Evolutionary conservation across 1,284 basidiomycete species (phyloP).

Genomic region (Cryptococcus sp.): DNA sequence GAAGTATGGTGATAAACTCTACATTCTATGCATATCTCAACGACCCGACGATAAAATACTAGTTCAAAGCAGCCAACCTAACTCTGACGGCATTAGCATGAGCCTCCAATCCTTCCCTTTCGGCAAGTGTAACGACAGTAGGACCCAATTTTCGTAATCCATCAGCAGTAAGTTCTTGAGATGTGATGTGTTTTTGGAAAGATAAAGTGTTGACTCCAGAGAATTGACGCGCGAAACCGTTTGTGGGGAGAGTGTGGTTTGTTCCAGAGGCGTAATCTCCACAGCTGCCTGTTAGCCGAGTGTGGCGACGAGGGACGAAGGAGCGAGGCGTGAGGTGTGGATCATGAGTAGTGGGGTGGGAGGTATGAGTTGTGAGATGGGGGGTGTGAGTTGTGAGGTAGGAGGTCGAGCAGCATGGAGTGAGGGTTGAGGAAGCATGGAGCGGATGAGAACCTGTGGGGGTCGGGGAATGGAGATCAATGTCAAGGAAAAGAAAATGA

Average conservation of each 20-base stretch:
- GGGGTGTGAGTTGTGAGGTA: background rate
- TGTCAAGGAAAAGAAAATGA: background rate
- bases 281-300: constrained; percentile 57
- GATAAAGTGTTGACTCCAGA: constrained; percentile 95
- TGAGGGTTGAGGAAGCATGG: too few species aligned
- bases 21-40: too few species aligned
- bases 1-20: too few species aligned
- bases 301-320: too few species aligned
- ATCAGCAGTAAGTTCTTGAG: constrained; percentile 78
- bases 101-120: constrained; percentile 90
- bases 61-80: constrained; percentile 30
- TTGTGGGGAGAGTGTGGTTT: constrained; percentile 93
- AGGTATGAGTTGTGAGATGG: background rate
- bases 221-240: constrained; percentile 95
- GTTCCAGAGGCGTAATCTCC: constrained; percentile 99
- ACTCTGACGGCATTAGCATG: constrained; percentile 63
- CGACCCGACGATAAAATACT: too few species aligned
- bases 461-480: constrained; percentile 1
- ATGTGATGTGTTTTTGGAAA: constrained; percentile 99
- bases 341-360: background rate
- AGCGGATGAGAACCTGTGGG: background rate
- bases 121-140: constrained; percentile 82
- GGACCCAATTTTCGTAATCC: constrained; percentile 81
- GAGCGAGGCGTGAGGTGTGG: background rate
- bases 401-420: too few species aligned